Percentiles rank a stretch among this genome's conserved stretches.
These are phyloP conservation scores for Rhizophora apiculata DNA, from an alignment of 345 rosid species.

Conservation along the genomic window DNA sequence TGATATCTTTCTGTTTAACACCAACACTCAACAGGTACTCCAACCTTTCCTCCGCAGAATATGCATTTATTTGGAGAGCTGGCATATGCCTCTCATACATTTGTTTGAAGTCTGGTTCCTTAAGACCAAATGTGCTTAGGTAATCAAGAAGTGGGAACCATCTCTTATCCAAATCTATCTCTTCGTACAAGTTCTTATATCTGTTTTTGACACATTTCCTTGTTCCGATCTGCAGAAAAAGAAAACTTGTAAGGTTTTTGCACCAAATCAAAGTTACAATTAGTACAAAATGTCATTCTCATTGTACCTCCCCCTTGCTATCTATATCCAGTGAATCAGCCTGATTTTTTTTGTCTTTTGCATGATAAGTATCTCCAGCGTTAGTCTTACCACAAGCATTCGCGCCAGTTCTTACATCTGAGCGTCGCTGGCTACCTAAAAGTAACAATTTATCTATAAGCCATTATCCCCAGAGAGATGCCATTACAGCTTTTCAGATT, in stretches of 20 bases:
- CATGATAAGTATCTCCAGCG: conserved; percentile 11
- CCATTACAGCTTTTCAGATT: neutral
- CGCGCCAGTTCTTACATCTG: conserved; percentile 24
- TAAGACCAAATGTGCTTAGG: conserved; percentile 67
- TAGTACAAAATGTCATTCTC: conserved; percentile 6
- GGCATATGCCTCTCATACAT: conserved; percentile 92
- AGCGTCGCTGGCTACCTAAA: conserved; percentile 42
- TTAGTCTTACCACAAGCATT: conserved; percentile 21
- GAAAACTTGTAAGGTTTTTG: conserved; percentile 12
- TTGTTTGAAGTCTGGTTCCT: conserved; percentile 81
- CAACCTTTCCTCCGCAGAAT: conserved; percentile 82
- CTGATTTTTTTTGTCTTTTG: conserved; percentile 29
- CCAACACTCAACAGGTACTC: conserved; percentile 83
- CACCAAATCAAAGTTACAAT: neutral
- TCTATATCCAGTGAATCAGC: conserved; percentile 29
- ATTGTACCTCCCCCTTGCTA: conserved; percentile 50
- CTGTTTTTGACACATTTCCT: conserved; percentile 36
- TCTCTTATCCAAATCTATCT: conserved; percentile 65
- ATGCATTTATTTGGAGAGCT: conserved; percentile 67
- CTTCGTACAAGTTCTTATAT: conserved; percentile 61
- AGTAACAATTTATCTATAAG: conserved; percentile 21
- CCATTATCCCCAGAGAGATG: neutral
- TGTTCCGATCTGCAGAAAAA: conserved; percentile 40
- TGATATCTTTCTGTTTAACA: conserved; percentile 80
- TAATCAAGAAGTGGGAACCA: conserved; percentile 91